phyloP scores from a whole-genome alignment of 306 rosid genomes.

The Chamaecrista fasciculata region DNA sequence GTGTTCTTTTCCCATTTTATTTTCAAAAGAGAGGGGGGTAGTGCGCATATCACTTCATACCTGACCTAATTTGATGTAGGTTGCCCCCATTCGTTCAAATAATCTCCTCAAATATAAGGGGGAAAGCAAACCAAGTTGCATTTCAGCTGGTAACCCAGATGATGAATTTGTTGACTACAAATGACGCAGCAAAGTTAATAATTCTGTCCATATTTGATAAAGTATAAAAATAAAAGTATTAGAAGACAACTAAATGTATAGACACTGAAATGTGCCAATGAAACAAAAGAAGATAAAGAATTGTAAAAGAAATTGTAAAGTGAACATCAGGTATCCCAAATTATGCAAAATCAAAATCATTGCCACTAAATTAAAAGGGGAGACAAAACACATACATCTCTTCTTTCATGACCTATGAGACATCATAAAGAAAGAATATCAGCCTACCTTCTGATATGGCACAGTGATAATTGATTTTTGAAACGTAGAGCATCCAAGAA shows the following conservation, averaged over 20 bases:
- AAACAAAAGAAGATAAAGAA: neutral
- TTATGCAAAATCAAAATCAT: neutral
- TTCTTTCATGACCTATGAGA: neutral
- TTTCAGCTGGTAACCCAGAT: conserved; percentile 57
- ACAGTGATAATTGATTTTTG: neutral
- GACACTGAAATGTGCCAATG: neutral
- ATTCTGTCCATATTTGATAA: neutral
- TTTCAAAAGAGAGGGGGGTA: neutral
- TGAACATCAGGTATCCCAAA: neutral
- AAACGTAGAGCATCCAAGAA: neutral
- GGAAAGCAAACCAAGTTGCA: conserved; percentile 80
- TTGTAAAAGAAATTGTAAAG: neutral
- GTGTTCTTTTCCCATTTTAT: too few species aligned
- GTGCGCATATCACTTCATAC: conserved; percentile 38
- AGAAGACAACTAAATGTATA: neutral
- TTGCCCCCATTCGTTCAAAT: conserved; percentile 95
- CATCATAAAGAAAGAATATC: neutral
- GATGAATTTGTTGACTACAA: conserved; percentile 70
- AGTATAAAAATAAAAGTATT: neutral
- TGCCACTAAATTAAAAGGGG: neutral
- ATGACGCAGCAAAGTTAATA: conserved; percentile 31
- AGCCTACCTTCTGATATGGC: too few species aligned
- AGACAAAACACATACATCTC: too few species aligned
- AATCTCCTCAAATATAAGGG: conserved; percentile 80
- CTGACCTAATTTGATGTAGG: conserved; percentile 94